These are phyloP conservation scores for Fusarium dimerum DNA, from an alignment of 2,329 filamentous ascomycete genomes.

Conservation along the genomic window DNA sequence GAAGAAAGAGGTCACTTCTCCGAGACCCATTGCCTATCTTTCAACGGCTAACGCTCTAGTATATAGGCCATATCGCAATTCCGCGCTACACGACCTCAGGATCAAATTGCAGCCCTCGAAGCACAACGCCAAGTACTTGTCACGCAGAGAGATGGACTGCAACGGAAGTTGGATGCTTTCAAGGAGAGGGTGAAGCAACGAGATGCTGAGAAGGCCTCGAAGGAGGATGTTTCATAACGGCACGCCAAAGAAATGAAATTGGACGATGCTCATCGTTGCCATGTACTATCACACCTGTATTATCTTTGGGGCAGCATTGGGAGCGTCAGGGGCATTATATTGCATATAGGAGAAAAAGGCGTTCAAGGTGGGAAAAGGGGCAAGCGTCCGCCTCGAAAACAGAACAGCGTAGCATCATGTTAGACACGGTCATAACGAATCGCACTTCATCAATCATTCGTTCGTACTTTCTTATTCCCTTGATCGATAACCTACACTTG, in stretches of 20 bases:
- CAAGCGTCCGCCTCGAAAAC: too few species aligned
- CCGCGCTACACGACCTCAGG: conserved; percentile 40
- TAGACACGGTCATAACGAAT: too few species aligned
- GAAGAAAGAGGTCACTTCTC: conserved; percentile 41
- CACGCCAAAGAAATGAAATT: conserved; percentile 13
- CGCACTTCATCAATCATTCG: too few species aligned
- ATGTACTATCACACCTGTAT: too few species aligned
- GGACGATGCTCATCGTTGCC: not conserved
- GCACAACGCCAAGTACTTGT: conserved; percentile 42
- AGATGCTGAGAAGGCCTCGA: conserved; percentile 31
- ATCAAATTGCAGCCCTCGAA: conserved; percentile 48
- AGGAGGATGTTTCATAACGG: conserved; percentile 9
- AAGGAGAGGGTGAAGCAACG: conserved; percentile 41
- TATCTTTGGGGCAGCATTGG: too few species aligned
- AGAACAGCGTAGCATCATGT: too few species aligned
- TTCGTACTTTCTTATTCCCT: too few species aligned
- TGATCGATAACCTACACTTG: too few species aligned
- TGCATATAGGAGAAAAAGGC: too few species aligned
- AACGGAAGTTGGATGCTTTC: conserved; percentile 45
- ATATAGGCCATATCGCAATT: conserved; percentile 39
- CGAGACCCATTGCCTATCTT: not conserved
- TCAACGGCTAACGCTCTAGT: not conserved
- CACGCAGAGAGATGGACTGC: conserved; percentile 40
- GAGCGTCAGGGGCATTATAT: too few species aligned
- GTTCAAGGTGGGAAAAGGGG: too few species aligned